These are phyloP conservation scores for Cenchrus americanus DNA, from an alignment of 176 grass and related monocot genomes.

Conservation along the genomic window DNA sequence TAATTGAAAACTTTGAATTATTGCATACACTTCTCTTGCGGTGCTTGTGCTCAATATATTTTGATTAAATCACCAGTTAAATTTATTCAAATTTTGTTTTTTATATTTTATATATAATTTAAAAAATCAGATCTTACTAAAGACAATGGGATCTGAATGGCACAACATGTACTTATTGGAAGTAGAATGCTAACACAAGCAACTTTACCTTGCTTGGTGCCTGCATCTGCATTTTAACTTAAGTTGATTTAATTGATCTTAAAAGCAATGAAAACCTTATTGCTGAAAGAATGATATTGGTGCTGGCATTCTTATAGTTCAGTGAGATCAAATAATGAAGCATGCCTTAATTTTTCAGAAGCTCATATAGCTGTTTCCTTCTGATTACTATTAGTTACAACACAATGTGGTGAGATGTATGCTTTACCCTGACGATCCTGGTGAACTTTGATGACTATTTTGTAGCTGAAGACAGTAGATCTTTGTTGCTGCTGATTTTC, in stretches of 20 bases:
- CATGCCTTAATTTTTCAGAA: neutral
- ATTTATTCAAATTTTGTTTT: neutral
- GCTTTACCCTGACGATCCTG: neutral
- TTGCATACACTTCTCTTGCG: neutral
- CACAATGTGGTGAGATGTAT: neutral
- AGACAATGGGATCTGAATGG: neutral
- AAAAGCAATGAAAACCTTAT: neutral
- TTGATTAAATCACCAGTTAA: neutral
- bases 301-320: neutral
- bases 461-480: slow-evolving; percentile 16
- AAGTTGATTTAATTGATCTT: neutral
- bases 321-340: neutral
- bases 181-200: slow-evolving; percentile 13
- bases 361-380: neutral
- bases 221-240: neutral
- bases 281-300: neutral
- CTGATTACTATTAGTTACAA: neutral
- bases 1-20: neutral
- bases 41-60: neutral
- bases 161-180: slow-evolving; percentile 2
- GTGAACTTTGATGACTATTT: slow-evolving; percentile 11
- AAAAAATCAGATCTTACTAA: neutral
- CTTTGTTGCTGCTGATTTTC: slow-evolving; percentile 21
- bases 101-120: neutral
- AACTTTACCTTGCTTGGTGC: neutral